A percentile compares a stretch with the other conserved stretches of the same genome.
Evolutionary conservation across 2,329 filamentous ascomycete species (phyloP).

Genomic region (Aspergillus glaucus): DNA sequence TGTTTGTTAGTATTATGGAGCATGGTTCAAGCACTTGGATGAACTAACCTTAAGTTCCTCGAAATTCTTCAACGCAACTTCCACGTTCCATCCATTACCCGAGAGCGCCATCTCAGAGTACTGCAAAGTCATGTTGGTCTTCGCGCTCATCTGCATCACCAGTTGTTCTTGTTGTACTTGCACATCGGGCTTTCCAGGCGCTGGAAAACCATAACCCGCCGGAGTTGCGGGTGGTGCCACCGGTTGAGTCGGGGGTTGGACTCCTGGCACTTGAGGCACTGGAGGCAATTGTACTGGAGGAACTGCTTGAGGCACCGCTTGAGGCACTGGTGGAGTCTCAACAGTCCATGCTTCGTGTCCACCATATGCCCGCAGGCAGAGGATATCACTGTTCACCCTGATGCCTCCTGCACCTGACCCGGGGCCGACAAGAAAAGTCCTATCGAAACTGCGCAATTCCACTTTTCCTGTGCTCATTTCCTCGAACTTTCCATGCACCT

Average conservation of each 20-base stretch:
- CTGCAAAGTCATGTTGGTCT: slow-evolving; percentile 71
- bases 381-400: slow-evolving; percentile 72
- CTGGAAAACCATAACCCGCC: slow-evolving; percentile 35
- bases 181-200: slow-evolving; percentile 41
- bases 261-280: slow-evolving; percentile 2
- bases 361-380: slow-evolving; percentile 64
- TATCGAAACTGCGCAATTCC: slow-evolving; percentile 69
- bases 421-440: slow-evolving; percentile 72
- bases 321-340: slow-evolving; percentile 27
- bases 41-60: slow-evolving; percentile 62
- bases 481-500: slow-evolving; percentile 77
- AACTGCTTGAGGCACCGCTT: slow-evolving; percentile 30
- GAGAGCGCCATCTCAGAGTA: slow-evolving; percentile 77
- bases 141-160: slow-evolving; percentile 62
- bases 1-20: slow-evolving; percentile 14
- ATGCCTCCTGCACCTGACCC: slow-evolving; percentile 60
- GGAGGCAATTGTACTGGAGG: slow-evolving; percentile 6
- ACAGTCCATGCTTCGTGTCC: slow-evolving; percentile 48
- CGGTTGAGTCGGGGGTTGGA: slow-evolving; percentile 17
- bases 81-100: slow-evolving; percentile 73
- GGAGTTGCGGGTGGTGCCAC: slow-evolving; percentile 24
- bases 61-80: slow-evolving; percentile 68
- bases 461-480: slow-evolving; percentile 59
- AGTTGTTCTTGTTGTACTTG: slow-evolving; percentile 63
- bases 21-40: neutral